phyloP scores from a whole-genome alignment of 768 basidiomycete genomes.

The Thelephora aurantiotincta region DNA sequence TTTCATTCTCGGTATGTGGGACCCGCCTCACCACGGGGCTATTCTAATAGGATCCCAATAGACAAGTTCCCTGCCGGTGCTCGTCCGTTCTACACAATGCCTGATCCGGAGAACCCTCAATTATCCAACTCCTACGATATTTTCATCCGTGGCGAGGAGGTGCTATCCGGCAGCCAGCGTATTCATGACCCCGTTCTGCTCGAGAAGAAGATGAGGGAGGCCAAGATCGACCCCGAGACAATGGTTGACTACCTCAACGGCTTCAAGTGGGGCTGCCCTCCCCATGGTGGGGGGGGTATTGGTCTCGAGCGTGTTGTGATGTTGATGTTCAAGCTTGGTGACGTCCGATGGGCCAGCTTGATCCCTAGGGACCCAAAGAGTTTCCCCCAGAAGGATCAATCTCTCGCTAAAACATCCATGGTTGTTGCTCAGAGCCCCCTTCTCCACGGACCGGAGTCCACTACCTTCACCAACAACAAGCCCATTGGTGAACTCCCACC shows the following conservation, averaged over 20 bases:
- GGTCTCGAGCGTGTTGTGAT: constrained; percentile 91
- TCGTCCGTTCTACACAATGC: constrained; percentile 99
- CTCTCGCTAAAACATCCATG: constrained; percentile 12
- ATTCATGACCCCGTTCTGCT: constrained; percentile 81
- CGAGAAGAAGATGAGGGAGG: constrained; percentile 68
- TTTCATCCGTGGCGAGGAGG: constrained; percentile 99
- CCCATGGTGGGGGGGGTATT: constrained; percentile 94
- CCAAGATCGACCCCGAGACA: constrained; percentile 76
- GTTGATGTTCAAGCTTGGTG: constrained; percentile 93
- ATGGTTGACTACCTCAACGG: constrained; percentile 92
- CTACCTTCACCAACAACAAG: constrained; percentile 13
- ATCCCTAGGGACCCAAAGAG: constrained; percentile 97
- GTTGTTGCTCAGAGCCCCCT: constrained; percentile 13
- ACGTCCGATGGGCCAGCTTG: constrained; percentile 80
- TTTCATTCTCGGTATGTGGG: constrained; percentile 57
- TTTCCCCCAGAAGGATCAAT: constrained; percentile 23
- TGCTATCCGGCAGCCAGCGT: constrained; percentile 94
- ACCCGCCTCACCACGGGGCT: constrained; percentile 5
- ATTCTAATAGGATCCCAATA: constrained; percentile 21
- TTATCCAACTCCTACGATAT: constrained; percentile 99
- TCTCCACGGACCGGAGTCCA: constrained; percentile 15
- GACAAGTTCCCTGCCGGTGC: constrained; percentile 95
- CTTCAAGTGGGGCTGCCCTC: constrained; percentile 88
- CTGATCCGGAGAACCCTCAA: constrained; percentile 80
- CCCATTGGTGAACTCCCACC: constrained; percentile 16